These are phyloP conservation scores for Terfezia boudieri DNA, from an alignment of 495 filamentous ascomycete species.

Conservation along the genomic window DNA sequence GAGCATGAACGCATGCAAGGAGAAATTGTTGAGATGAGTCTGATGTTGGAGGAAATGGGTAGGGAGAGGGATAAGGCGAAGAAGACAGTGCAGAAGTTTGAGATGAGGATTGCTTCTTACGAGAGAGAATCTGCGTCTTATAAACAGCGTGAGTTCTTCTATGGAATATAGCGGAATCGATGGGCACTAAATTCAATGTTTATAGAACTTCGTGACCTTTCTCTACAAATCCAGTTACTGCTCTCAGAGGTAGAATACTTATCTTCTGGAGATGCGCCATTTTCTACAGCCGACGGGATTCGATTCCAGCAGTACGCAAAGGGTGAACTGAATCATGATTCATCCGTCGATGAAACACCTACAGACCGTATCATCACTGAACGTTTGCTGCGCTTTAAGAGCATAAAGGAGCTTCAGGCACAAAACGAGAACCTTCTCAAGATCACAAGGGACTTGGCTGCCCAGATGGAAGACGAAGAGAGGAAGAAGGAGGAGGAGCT, in stretches of 20 bases:
- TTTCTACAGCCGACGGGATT: slow-evolving; percentile 38
- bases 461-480: slow-evolving; percentile 79
- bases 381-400: slow-evolving; percentile 59
- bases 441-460: slow-evolving; percentile 59
- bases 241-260: slow-evolving; percentile 56
- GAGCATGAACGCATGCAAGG: slow-evolving; percentile 44
- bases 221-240: slow-evolving; percentile 69
- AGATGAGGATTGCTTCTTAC: slow-evolving; percentile 45
- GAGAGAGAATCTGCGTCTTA: slow-evolving; percentile 56
- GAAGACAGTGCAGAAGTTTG: slow-evolving; percentile 46
- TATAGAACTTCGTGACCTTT: slow-evolving; percentile 62
- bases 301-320: slow-evolving; percentile 52
- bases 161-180: not conserved
- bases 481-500: slow-evolving; percentile 43
- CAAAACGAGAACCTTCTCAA: slow-evolving; percentile 68
- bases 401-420: slow-evolving; percentile 63
- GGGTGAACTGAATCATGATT: slow-evolving; percentile 38
- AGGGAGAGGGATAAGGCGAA: slow-evolving; percentile 35
- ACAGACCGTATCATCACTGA: slow-evolving; percentile 74
- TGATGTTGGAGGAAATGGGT: slow-evolving; percentile 35
- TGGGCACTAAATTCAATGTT: not conserved
- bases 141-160: slow-evolving; percentile 28
- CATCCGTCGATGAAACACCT: slow-evolving; percentile 34
- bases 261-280: slow-evolving; percentile 53
- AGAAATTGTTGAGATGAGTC: slow-evolving; percentile 63